These are phyloP conservation scores for Obelidium mucronatum DNA, from an alignment of 192 early-diverging fungal genomes.

Conservation along the genomic window DNA sequence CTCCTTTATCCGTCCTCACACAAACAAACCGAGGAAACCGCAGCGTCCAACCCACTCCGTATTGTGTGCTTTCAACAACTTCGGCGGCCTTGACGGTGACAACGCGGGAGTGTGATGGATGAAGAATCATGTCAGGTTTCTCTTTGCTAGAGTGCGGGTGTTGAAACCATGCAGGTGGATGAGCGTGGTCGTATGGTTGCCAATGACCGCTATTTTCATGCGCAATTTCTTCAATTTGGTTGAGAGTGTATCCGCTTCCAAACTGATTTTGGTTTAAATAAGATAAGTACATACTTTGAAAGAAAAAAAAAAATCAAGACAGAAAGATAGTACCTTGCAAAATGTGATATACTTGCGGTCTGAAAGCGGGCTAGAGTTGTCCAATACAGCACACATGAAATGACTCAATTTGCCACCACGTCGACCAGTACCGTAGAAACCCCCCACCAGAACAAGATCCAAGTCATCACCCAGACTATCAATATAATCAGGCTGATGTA, in stretches of 20 bases:
- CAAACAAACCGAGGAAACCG: conserved; percentile 79
- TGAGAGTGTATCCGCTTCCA: conserved; percentile 71
- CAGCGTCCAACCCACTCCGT: conserved; percentile 69
- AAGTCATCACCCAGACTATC: conserved; percentile 72
- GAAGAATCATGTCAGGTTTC: conserved; percentile 74
- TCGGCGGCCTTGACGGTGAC: conserved; percentile 74
- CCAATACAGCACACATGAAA: conserved; percentile 67
- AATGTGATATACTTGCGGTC: conserved; percentile 56
- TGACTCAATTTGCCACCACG: conserved; percentile 61
- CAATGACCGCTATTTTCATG: conserved; percentile 54
- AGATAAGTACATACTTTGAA: not conserved
- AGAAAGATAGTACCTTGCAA: conserved; percentile 51
- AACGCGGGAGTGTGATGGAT: conserved; percentile 67
- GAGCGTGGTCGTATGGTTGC: conserved; percentile 50
- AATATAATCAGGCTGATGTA: conserved; percentile 70
- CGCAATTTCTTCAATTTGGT: conserved; percentile 67
- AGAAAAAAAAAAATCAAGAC: not conserved
- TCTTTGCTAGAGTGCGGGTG: conserved; percentile 65
- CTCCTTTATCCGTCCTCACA: conserved; percentile 75
- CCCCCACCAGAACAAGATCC: conserved; percentile 78
- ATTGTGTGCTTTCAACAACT: conserved; percentile 62
- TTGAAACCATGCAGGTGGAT: conserved; percentile 59
- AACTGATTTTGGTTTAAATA: no score
- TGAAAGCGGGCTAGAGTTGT: conserved; percentile 31
- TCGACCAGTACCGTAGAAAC: conserved; percentile 64